Percentiles rank a stretch among this genome's conserved stretches.
phyloP scores from a whole-genome alignment of 1,284 basidiomycete genomes.

The Tylopilus sp. region DNA sequence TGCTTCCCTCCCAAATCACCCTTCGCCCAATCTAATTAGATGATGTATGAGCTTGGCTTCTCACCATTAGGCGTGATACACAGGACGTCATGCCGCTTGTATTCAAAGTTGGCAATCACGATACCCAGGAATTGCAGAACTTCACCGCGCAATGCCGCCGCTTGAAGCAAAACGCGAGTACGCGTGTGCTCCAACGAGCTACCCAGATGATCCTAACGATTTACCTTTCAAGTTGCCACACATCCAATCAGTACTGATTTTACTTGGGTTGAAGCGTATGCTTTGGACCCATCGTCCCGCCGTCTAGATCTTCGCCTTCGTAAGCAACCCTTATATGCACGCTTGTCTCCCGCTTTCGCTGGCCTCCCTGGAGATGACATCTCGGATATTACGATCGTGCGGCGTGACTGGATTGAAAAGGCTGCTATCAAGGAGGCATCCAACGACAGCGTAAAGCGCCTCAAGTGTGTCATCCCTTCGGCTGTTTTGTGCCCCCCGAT shows the following conservation, averaged over 20 bases:
- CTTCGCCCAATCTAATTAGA: constrained; percentile 11
- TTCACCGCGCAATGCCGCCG: constrained; percentile 40
- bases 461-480: constrained; percentile 32
- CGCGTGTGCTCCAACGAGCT: neutral
- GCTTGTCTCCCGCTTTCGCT: constrained; percentile 69
- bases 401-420: constrained; percentile 70
- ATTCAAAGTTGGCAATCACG: constrained; percentile 22
- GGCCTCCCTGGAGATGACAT: constrained; percentile 71
- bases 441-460: constrained; percentile 36
- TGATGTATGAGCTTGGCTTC: constrained; percentile 33
- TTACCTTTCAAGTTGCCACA: constrained; percentile 26
- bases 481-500: neutral
- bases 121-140: constrained; percentile 28
- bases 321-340: constrained; percentile 56
- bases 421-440: constrained; percentile 50
- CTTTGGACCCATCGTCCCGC: constrained; percentile 33
- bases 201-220: neutral
- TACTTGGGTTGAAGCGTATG: constrained; percentile 30
- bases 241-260: constrained; percentile 24
- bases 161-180: constrained; percentile 40
- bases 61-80: constrained; percentile 28
- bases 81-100: constrained; percentile 26
- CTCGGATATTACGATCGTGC: constrained; percentile 65
- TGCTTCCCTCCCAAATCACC: neutral
- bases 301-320: constrained; percentile 66